A percentile compares a stretch with the other conserved stretches of the same genome.
Conservation (phyloP, 371 early-diverging fungal species). For the Lichtheimia hyalospora region DNA sequence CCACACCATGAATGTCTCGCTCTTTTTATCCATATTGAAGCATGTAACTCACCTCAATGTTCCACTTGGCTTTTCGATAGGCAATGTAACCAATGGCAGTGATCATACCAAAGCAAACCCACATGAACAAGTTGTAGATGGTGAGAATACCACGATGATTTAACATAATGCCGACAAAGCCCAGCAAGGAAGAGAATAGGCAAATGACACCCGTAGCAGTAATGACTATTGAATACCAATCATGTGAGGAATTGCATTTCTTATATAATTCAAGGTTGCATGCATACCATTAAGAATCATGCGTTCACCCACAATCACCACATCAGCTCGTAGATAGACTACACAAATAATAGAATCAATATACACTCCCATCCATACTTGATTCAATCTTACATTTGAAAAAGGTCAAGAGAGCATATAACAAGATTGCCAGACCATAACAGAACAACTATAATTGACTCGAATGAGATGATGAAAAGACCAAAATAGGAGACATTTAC, state of each 20-base stretch:
- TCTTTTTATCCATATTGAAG: no score
- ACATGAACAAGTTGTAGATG: constrained; percentile 51
- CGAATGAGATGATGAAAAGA: neutral
- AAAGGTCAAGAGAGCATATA: constrained; percentile 38
- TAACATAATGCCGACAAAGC: constrained; percentile 55
- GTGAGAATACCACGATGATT: constrained; percentile 51
- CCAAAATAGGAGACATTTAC: constrained; percentile 24
- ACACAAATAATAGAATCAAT: neutral
- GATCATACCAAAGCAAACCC: constrained; percentile 57
- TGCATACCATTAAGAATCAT: constrained; percentile 46
- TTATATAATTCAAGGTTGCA: neutral
- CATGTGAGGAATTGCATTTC: neutral
- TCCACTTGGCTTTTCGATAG: constrained; percentile 52
- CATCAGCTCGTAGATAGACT: constrained; percentile 51
- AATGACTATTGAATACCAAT: constrained; percentile 38
- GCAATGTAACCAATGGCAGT: constrained; percentile 56
- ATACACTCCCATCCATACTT: no score
- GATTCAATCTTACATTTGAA: constrained; percentile 41
- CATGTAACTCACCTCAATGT: constrained; percentile 19
- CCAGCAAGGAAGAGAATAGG: constrained; percentile 46
- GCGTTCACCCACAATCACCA: constrained; percentile 42
- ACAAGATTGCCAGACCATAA: constrained; percentile 40
- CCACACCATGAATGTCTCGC: neutral
- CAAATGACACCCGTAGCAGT: constrained; percentile 48
- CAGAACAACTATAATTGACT: constrained; percentile 36